Evolutionary conservation across 345 rosid species (phyloP).

Genomic region (Viola odorata): DNA sequence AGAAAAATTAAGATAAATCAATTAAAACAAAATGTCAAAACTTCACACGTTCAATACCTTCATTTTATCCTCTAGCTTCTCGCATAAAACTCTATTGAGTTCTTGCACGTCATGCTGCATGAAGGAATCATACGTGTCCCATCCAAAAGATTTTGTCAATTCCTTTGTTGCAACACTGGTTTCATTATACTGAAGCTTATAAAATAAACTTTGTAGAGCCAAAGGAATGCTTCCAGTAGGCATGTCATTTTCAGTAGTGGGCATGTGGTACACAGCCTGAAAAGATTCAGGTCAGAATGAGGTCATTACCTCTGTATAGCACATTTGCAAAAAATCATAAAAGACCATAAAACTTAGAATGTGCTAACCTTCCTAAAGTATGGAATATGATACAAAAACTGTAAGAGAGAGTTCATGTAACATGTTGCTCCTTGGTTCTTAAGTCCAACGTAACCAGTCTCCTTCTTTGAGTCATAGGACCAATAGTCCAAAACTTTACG

Average conservation of each 20-base stretch:
- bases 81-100: slow-evolving; percentile 84
- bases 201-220: slow-evolving; percentile 96
- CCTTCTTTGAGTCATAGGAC: slow-evolving; percentile 89
- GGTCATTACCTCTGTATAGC: background rate
- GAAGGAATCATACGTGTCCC: slow-evolving; percentile 97
- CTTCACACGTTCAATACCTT: slow-evolving; percentile 39
- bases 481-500: slow-evolving; percentile 76
- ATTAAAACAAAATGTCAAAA: background rate
- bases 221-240: slow-evolving; percentile 93
- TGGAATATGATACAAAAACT: slow-evolving; percentile 85
- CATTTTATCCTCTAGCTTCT: slow-evolving; percentile 98
- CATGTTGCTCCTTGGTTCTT: slow-evolving; percentile 99
- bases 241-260: slow-evolving; percentile 85
- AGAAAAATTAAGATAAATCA: slow-evolving; percentile 5
- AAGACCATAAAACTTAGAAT: background rate
- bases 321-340: slow-evolving; percentile 7
- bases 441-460: slow-evolving; percentile 95
- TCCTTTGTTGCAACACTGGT: slow-evolving; percentile 95
- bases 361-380: slow-evolving; percentile 85
- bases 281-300: slow-evolving; percentile 6
- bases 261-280: slow-evolving; percentile 99
- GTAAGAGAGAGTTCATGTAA: slow-evolving; percentile 96
- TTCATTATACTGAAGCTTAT: slow-evolving; percentile 90
- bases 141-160: slow-evolving; percentile 93
- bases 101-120: slow-evolving; percentile 99